Evolutionary conservation across 306 rosid species (phyloP), one percentile per base, ranked within the genome.

Genomic region (Ormosia emarginata): DNA sequence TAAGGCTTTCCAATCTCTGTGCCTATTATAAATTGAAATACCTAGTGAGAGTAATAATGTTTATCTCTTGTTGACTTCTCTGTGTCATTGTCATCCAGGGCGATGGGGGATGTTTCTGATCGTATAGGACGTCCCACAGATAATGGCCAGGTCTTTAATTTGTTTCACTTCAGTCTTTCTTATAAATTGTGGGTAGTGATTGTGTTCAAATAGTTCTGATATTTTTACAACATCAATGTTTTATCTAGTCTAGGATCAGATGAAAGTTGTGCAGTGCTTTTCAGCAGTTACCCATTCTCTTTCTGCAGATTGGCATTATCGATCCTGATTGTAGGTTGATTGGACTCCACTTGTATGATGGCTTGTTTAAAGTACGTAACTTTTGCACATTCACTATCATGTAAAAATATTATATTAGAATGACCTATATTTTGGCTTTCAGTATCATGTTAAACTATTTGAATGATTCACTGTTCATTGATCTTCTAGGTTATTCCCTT

Each of bases 51-150:
- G 41, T 2, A 34, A 37, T 71, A 53, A 12, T 71, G 59, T 34
- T 50, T 70, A 18, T 57, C 36, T 67, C 6, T 72, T 49, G 67
- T 72, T 41, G 78, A 74, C 69, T 40, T 75, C 55, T n/a, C 15
- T 65, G 14, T 56, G 32, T 62, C 11, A 4, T 12, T 70, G 61
- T 74, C 77, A 76, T 88, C 59, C 78, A 95, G 99, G 87, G 93
- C 99, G 40, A 95, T 95, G 98, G 99, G 99, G 76, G 99, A 95
- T 74, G 98, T 95, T 83, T 95, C 99, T 24, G 99, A 95, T 82
- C 97, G 99, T 69, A 95, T 95, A 52, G 99, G 99, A 73, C 97
- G 99, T 66, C 96, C 99, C 8, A 92, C 98, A 11, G 99, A 95
- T 86, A 92, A 91, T 69, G 98, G 99, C 18, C 99, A 95, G 97